These are phyloP conservation scores for Choanephora cucurbitarum DNA, from an alignment of 371 early-diverging fungal species.

Conservation along the genomic window DNA sequence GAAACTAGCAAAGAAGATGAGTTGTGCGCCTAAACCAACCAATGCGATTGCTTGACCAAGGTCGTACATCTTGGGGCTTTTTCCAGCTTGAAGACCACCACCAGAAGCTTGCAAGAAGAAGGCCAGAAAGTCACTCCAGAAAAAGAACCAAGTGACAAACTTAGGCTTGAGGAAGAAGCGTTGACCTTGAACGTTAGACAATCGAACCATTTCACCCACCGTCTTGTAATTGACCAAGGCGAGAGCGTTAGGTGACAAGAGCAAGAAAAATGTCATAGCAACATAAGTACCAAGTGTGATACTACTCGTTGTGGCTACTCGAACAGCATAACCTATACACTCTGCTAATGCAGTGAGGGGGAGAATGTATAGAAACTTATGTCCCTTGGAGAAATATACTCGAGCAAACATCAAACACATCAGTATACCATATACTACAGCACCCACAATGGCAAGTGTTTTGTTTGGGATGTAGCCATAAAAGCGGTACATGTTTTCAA, in stretches of 20 bases:
- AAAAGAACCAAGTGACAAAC: slow-evolving; percentile 49
- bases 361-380: slow-evolving; percentile 28
- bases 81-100: slow-evolving; percentile 12
- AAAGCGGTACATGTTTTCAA: no score
- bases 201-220: slow-evolving; percentile 29
- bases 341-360: slow-evolving; percentile 36
- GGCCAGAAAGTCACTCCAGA: slow-evolving; percentile 33
- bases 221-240: slow-evolving; percentile 48
- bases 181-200: slow-evolving; percentile 8
- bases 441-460: no score
- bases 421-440: no score
- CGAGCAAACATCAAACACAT: no score
- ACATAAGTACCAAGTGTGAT: slow-evolving; percentile 31
- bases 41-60: not conserved
- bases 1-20: slow-evolving; percentile 10
- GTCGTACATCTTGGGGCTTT: not conserved
- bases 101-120: slow-evolving; percentile 21
- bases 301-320: slow-evolving; percentile 21
- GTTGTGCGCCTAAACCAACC: slow-evolving; percentile 1
- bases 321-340: slow-evolving; percentile 32
- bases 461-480: no score
- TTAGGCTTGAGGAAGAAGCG: slow-evolving; percentile 31
- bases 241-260: slow-evolving; percentile 41
- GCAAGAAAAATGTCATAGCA: slow-evolving; percentile 29
- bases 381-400: no score